A percentile compares a stretch with the other conserved stretches of the same genome.
Conservation (phyloP, 2,329 filamentous ascomycete genomes). For the Fusarium sulawesiense region DNA sequence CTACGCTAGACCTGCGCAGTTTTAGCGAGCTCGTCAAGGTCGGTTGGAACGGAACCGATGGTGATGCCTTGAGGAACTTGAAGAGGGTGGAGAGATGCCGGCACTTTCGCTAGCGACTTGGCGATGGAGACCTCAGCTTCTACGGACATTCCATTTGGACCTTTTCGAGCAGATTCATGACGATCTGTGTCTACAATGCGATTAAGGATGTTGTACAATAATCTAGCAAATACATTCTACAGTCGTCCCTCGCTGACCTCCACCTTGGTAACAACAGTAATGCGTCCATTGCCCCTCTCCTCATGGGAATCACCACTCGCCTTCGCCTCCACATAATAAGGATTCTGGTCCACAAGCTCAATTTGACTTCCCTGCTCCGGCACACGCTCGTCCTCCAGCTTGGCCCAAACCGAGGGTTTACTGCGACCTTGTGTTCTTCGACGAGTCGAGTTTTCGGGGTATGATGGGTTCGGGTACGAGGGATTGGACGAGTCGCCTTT, state of each 20-base stretch:
- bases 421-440: slow-evolving; percentile 28
- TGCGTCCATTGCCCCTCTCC: slow-evolving; percentile 31
- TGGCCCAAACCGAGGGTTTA: slow-evolving; percentile 47
- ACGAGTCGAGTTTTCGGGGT: slow-evolving; percentile 36
- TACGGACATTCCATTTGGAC: too few relatives aligned
- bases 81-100: not conserved
- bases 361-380: slow-evolving; percentile 46
- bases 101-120: not conserved
- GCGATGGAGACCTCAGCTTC: not conserved
- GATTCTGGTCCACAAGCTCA: slow-evolving; percentile 44
- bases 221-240: not conserved
- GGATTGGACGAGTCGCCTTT: slow-evolving; percentile 40
- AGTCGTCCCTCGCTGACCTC: slow-evolving; percentile 34
- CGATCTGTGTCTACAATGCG: too few relatives aligned
- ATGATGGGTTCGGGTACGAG: slow-evolving; percentile 39
- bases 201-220: not conserved
- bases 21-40: not conserved
- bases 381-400: slow-evolving; percentile 46
- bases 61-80: not conserved
- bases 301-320: slow-evolving; percentile 7
- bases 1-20: not conserved
- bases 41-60: slow-evolving; percentile 15
- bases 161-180: too few relatives aligned
- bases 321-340: slow-evolving; percentile 15
- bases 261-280: slow-evolving; percentile 47